Conservation (phyloP, 495 filamentous ascomycete species). For the Penicillium silybi region DNA sequence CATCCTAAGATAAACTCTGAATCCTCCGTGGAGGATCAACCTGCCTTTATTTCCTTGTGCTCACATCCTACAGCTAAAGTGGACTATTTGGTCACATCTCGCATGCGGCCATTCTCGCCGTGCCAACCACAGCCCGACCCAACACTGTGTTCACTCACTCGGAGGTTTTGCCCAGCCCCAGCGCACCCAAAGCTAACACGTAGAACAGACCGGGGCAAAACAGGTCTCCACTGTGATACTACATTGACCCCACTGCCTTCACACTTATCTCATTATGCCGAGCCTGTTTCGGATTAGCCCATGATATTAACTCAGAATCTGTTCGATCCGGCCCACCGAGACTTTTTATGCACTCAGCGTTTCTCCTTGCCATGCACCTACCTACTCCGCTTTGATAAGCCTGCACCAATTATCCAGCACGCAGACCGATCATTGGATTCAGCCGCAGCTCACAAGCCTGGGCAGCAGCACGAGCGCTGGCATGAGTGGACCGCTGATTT, state of each 20-base stretch:
- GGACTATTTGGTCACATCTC: not conserved
- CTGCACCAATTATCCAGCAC: not conserved
- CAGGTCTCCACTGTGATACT: not conserved
- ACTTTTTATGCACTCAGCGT: constrained; percentile 1
- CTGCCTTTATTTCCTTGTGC: not conserved
- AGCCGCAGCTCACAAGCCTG: not conserved
- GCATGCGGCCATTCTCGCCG: not conserved
- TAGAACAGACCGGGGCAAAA: not conserved
- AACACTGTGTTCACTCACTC: not conserved
- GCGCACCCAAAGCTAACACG: not conserved
- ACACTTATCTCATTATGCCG: not conserved
- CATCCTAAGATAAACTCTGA: constrained; percentile 2
- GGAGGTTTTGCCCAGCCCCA: not conserved
- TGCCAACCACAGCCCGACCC: not conserved
- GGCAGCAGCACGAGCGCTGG: not conserved
- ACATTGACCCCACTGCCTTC: not conserved
- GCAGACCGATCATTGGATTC: constrained; percentile 1
- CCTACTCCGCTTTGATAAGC: constrained; percentile 1
- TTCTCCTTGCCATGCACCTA: constrained; percentile 4
- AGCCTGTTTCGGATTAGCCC: not conserved
- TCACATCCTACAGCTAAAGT: not conserved
- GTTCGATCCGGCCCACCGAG: constrained; percentile 1
- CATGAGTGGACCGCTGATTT: constrained; percentile 1
- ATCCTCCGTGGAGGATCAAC: not conserved
- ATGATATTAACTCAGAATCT: not conserved